Evolutionary conservation across 768 basidiomycete species (phyloP).

Genomic region (Amanita rubescens): DNA sequence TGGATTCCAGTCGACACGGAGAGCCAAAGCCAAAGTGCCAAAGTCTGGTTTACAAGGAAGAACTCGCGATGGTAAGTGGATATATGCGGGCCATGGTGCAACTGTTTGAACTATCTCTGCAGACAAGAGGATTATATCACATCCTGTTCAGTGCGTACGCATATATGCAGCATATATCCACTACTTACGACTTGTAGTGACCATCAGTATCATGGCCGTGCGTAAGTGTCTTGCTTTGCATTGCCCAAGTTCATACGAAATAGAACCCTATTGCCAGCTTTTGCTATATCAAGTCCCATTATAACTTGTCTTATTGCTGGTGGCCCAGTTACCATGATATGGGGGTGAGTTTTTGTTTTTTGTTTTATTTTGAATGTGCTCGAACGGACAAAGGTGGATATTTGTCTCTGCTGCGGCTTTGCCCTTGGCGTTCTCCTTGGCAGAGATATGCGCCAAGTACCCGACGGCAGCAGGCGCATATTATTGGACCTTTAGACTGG

Average conservation of each 20-base stretch:
- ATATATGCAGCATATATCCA: too few species aligned
- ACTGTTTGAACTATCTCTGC: neutral
- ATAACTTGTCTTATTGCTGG: constrained; percentile 48
- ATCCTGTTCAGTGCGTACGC: too few species aligned
- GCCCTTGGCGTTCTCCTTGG: constrained; percentile 45
- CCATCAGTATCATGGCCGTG: too few species aligned
- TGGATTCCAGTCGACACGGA: neutral
- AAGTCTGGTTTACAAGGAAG: constrained; percentile 49
- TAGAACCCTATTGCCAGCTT: constrained; percentile 28
- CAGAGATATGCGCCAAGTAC: constrained; percentile 53
- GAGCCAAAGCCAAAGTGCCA: constrained; percentile 13
- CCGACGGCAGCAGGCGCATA: constrained; percentile 57
- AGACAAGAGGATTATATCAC: too few species aligned
- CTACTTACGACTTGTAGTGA: too few species aligned
- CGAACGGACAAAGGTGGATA: constrained; percentile 30
- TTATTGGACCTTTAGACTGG: constrained; percentile 60
- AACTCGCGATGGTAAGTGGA: constrained; percentile 39
- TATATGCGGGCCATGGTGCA: neutral
- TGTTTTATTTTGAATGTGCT: neutral
- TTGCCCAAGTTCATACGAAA: neutral
- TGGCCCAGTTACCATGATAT: constrained; percentile 49
- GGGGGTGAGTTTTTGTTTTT: constrained; percentile 37
- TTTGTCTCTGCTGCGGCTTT: constrained; percentile 42
- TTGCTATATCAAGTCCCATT: constrained; percentile 48
- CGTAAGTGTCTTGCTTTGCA: neutral